These are phyloP conservation scores for Xylaria sp. DNA, from an alignment of 2,329 filamentous ascomycete genomes.

Conservation along the genomic window DNA sequence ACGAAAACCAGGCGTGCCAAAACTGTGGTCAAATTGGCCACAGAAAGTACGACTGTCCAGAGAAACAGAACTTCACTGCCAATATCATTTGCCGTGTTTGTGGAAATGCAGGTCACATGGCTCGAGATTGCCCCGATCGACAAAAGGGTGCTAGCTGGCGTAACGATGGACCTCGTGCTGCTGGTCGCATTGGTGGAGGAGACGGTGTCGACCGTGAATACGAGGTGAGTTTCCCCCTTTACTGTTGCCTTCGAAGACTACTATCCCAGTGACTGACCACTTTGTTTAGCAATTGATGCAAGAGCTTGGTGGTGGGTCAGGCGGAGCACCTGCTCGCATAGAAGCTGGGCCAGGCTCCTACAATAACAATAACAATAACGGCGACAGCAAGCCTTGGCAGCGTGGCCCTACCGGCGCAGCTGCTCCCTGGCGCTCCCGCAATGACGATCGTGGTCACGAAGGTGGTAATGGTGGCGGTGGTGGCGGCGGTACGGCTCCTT, in stretches of 20 bases:
- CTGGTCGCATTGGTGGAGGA: conserved; percentile 76
- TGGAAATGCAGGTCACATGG: conserved; percentile 98
- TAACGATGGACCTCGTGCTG: conserved; percentile 71
- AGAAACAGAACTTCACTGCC: conserved; percentile 98
- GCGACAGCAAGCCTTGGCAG: conserved; percentile 85
- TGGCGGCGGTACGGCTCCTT: conserved; percentile 63
- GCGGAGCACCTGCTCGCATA: conserved; percentile 79
- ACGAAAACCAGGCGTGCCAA: conserved; percentile 99
- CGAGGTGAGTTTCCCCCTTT: conserved; percentile 73
- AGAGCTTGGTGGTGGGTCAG: conserved; percentile 84
- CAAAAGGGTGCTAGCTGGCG: conserved; percentile 93
- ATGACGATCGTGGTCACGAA: conserved; percentile 63
- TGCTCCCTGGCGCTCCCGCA: conserved; percentile 79
- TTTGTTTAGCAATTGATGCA: conserved; percentile 86
- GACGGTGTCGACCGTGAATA: conserved; percentile 94
- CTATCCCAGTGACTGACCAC: conserved; percentile 55
- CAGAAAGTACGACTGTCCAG: conserved; percentile 97
- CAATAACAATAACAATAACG: conserved; percentile 59
- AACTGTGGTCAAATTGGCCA: conserved; percentile 99
- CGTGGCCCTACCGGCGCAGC: conserved; percentile 84
- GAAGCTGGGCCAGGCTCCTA: conserved; percentile 81
- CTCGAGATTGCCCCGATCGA: conserved; percentile 94
- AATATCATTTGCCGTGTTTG: conserved; percentile 99
- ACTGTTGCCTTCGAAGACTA: not conserved
- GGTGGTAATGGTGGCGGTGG: conserved; percentile 53